These are phyloP conservation scores for Teratosphaeriaceae sp. DNA, from an alignment of 2,329 filamentous ascomycete genomes.

Conservation along the genomic window DNA sequence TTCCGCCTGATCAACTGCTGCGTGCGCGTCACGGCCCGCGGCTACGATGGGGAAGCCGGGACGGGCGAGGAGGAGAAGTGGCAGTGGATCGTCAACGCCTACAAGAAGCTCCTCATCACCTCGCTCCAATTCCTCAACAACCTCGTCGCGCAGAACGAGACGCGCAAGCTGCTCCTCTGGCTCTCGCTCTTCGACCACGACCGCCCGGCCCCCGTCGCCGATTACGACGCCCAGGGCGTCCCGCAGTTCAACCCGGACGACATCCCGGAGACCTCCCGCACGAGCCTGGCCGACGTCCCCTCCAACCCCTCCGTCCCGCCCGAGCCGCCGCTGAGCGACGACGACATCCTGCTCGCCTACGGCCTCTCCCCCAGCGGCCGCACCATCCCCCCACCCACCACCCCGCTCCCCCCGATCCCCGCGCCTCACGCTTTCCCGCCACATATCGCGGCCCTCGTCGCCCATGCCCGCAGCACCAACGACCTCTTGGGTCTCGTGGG, in stretches of 20 bases:
- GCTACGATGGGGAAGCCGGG: slow-evolving; percentile 58
- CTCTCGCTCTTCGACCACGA: slow-evolving; percentile 52
- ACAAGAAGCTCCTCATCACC: slow-evolving; percentile 59
- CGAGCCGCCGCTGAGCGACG: slow-evolving; percentile 17
- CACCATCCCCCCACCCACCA: neutral
- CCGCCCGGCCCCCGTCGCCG: slow-evolving; percentile 33
- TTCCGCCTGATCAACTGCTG: slow-evolving; percentile 57
- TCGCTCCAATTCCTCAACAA: slow-evolving; percentile 62
- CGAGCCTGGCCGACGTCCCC: slow-evolving; percentile 6
- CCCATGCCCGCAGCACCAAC: neutral
- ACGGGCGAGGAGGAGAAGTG: slow-evolving; percentile 57
- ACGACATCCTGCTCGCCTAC: slow-evolving; percentile 26
- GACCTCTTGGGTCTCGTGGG: slow-evolving; percentile 11
- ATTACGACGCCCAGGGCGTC: slow-evolving; percentile 15
- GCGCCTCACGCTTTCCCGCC: neutral
- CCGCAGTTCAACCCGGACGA: slow-evolving; percentile 24
- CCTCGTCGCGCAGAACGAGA: slow-evolving; percentile 59
- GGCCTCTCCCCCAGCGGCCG: slow-evolving; percentile 18
- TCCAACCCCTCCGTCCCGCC: slow-evolving; percentile 12
- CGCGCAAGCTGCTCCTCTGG: slow-evolving; percentile 59
- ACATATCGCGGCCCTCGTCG: neutral
- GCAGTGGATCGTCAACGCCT: slow-evolving; percentile 59
- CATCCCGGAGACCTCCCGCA: slow-evolving; percentile 15
- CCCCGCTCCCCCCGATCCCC: neutral
- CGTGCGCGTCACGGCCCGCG: slow-evolving; percentile 56